Conservation (phyloP, 2,329 filamentous ascomycete species). For the Pseudocercospora fuligena region DNA sequence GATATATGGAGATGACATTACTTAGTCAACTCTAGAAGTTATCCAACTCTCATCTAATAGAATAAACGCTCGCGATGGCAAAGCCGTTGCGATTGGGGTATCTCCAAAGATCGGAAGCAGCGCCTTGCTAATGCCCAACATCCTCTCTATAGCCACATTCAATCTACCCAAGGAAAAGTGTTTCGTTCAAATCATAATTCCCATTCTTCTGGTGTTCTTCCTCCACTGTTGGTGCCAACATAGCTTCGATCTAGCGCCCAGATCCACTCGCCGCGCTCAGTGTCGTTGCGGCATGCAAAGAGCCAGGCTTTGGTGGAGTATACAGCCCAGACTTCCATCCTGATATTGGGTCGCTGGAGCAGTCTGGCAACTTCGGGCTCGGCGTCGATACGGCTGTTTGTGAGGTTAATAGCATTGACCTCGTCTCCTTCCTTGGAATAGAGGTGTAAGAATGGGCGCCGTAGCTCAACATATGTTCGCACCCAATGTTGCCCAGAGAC, state of each 20-base stretch:
- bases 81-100: conserved; percentile 9
- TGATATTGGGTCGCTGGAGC: conserved; percentile 52
- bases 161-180: background rate
- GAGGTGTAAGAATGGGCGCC: conserved; percentile 88
- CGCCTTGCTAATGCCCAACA: conserved; percentile 9
- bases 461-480: conserved; percentile 88
- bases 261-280: conserved; percentile 97
- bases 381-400: conserved; percentile 89
- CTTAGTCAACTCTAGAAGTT: background rate
- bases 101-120: conserved; percentile 9
- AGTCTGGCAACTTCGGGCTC: conserved; percentile 84
- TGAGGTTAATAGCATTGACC: conserved; percentile 83
- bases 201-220: conserved; percentile 30
- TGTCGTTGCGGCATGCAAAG: conserved; percentile 85
- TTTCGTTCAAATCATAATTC: conserved; percentile 11
- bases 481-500: conserved; percentile 83
- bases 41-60: conserved; percentile 1
- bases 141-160: conserved; percentile 9
- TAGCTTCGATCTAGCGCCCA: conserved; percentile 80
- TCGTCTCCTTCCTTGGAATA: conserved; percentile 89
- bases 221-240: conserved; percentile 53
- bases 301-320: conserved; percentile 96
- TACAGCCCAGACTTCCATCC: conserved; percentile 76
- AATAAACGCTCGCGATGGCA: conserved; percentile 1
- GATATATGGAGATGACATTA: background rate